Conservation (phyloP, 306 rosid genomes). For the Prosopis cineraria region DNA sequence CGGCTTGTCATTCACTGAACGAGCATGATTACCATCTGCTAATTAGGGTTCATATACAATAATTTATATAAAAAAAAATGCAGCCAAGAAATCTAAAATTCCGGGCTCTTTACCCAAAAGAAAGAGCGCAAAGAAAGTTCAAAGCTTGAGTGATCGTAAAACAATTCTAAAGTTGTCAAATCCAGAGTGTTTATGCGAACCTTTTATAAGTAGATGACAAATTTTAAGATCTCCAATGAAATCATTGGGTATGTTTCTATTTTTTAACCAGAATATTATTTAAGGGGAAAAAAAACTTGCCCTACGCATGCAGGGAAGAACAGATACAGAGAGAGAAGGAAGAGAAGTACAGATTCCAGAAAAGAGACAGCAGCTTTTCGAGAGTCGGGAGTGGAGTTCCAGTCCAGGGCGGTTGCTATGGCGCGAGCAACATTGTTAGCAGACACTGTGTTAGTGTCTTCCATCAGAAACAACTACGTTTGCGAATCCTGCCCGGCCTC, state of each 20-base stretch:
- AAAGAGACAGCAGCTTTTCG: slow-evolving; percentile 74
- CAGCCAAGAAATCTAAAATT: slow-evolving; percentile 1
- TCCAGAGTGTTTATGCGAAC: neutral
- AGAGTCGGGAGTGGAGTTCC: slow-evolving; percentile 72
- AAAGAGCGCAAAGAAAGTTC: slow-evolving; percentile 1
- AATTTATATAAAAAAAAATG: neutral
- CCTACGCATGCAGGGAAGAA: neutral
- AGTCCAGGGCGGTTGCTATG: slow-evolving; percentile 80
- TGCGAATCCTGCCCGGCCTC: neutral
- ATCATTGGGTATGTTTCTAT: neutral
- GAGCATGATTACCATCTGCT: neutral
- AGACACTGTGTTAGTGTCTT: slow-evolving; percentile 35
- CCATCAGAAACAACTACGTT: slow-evolving; percentile 50
- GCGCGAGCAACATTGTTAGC: slow-evolving; percentile 83
- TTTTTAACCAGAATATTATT: neutral
- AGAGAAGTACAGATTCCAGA: slow-evolving; percentile 68
- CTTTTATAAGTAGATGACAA: neutral
- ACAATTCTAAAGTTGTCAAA: neutral
- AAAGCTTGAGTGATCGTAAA: neutral
- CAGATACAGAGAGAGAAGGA: neutral
- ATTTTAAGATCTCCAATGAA: neutral
- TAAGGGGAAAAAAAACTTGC: neutral
- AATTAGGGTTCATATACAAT: slow-evolving; percentile 40
- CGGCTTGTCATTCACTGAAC: neutral
- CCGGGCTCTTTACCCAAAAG: neutral